phyloP scores from a whole-genome alignment of 1,284 basidiomycete genomes.

The Dichomitus squalens region DNA sequence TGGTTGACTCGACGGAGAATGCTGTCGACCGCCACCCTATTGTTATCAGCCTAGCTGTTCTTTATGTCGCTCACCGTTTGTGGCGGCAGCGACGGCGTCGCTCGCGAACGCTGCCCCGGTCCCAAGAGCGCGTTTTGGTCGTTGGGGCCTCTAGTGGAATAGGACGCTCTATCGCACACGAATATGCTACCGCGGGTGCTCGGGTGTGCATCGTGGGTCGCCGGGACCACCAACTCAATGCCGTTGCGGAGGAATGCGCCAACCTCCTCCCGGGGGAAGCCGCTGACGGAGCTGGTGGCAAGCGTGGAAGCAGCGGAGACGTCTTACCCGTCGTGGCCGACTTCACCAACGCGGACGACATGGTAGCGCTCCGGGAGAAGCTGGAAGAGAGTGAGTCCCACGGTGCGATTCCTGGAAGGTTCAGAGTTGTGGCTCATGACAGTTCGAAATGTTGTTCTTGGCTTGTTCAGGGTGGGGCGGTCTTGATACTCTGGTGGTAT shows the following conservation, averaged over 20 bases:
- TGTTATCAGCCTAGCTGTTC: neutral
- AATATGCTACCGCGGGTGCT: slow-evolving; percentile 78
- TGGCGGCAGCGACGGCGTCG: slow-evolving; percentile 9
- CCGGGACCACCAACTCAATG: slow-evolving; percentile 55
- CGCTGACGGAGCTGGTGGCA: slow-evolving; percentile 5
- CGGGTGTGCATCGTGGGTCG: slow-evolving; percentile 79
- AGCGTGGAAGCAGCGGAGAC: neutral
- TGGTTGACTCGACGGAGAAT: neutral
- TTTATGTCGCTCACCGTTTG: slow-evolving; percentile 11
- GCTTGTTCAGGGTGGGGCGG: slow-evolving; percentile 68
- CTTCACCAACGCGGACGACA: slow-evolving; percentile 67
- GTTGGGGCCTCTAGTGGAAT: slow-evolving; percentile 85
- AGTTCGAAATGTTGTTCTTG: neutral
- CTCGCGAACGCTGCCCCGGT: slow-evolving; percentile 10
- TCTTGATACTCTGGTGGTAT: slow-evolving; percentile 83
- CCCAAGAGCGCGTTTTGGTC: slow-evolving; percentile 73
- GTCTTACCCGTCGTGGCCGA: slow-evolving; percentile 56
- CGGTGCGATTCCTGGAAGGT: slow-evolving; percentile 3
- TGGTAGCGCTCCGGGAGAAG: slow-evolving; percentile 61
- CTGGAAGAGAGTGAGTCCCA: slow-evolving; percentile 56
- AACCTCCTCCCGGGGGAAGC: slow-evolving; percentile 19
- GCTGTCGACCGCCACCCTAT: neutral
- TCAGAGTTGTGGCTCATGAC: neutral
- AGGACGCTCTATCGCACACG: slow-evolving; percentile 72
- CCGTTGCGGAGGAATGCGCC: slow-evolving; percentile 67